These are phyloP conservation scores for Tanozyma kutaoensis DNA, from an alignment of 805 yeast species.

Conservation along the genomic window DNA sequence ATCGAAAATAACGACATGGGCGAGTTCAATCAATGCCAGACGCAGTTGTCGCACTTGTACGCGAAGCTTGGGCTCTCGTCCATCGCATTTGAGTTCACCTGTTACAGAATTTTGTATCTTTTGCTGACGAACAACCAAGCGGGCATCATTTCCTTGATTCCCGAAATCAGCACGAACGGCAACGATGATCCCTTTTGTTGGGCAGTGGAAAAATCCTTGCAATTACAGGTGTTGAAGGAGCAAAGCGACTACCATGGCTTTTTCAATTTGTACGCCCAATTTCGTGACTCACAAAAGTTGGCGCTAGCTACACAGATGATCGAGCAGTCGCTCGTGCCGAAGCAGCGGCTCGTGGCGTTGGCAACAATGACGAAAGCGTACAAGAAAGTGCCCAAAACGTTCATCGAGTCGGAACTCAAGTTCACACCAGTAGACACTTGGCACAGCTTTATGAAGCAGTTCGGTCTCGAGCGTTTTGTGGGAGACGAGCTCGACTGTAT, in stretches of 20 bases:
- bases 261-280: slow-evolving; percentile 10
- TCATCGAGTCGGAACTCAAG: slow-evolving; percentile 2
- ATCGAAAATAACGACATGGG: slow-evolving; percentile 76
- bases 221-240: not conserved
- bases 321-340: slow-evolving; percentile 5
- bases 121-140: slow-evolving; percentile 56
- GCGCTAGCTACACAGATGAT: slow-evolving; percentile 5
- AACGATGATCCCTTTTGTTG: slow-evolving; percentile 6
- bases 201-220: slow-evolving; percentile 6
- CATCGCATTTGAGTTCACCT: slow-evolving; percentile 44
- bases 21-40: slow-evolving; percentile 90
- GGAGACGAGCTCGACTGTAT: slow-evolving; percentile 17
- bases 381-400: slow-evolving; percentile 4
- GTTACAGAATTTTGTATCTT: slow-evolving; percentile 64
- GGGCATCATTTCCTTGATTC: slow-evolving; percentile 33
- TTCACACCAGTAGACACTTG: not conserved
- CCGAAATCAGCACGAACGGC: slow-evolving; percentile 1
- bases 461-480: slow-evolving; percentile 17
- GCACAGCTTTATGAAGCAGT: slow-evolving; percentile 5
- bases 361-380: slow-evolving; percentile 7
- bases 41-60: slow-evolving; percentile 59
- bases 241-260: slow-evolving; percentile 18
- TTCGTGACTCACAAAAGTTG: slow-evolving; percentile 1
- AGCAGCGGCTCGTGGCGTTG: slow-evolving; percentile 6
- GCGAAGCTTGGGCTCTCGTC: too few relatives aligned